Conservation (phyloP, 768 basidiomycete genomes). For the Lactarius quietus region DNA sequence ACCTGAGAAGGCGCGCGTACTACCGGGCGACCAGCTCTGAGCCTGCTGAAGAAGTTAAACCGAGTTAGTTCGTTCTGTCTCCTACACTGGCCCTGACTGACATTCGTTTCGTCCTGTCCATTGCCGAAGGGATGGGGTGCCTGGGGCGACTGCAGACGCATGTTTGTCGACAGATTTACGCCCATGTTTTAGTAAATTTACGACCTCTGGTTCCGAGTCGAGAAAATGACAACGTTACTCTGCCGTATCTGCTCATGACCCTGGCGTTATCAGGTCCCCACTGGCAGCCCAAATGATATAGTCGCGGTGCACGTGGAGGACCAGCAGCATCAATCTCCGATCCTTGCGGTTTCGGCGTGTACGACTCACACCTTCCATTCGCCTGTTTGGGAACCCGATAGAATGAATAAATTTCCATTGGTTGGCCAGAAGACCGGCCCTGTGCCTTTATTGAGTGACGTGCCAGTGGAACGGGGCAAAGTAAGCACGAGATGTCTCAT, state of each 20-base stretch:
- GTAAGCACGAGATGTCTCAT: too few species aligned
- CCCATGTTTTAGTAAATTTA: not conserved
- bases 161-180: not conserved
- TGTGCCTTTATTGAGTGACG: too few species aligned
- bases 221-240: not conserved
- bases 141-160: not conserved
- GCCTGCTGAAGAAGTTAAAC: conserved; percentile 77
- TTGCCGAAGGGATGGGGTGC: conserved; percentile 20
- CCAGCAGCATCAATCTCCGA: too few species aligned
- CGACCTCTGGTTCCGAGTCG: not conserved
- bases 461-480: too few species aligned
- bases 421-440: too few species aligned
- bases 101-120: not conserved
- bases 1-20: conserved; percentile 61
- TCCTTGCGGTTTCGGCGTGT: too few species aligned
- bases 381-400: too few species aligned
- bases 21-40: conserved; percentile 59
- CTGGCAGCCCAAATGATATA: too few species aligned
- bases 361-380: too few species aligned
- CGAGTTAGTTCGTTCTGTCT: conserved; percentile 29
- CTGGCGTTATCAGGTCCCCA: not conserved
- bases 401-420: too few species aligned
- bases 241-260: not conserved
- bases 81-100: not conserved
- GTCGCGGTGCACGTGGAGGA: too few species aligned